Base-by-base conservation (phyloP, 2,329 filamentous ascomycete species). In the Apiospora phragmitis region DNA sequence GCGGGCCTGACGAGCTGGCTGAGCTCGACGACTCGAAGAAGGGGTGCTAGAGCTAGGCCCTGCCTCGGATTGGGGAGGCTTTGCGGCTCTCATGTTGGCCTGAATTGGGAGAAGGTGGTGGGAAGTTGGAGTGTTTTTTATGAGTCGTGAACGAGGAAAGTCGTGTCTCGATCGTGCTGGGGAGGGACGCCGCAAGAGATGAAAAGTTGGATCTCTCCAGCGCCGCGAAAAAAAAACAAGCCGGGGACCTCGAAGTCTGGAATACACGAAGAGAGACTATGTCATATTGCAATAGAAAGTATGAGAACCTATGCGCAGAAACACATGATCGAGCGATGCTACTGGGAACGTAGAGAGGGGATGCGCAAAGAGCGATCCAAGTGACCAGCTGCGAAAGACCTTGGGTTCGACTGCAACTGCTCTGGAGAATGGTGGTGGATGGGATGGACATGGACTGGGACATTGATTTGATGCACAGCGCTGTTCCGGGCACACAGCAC, bases 1-100 rank as follows among this genome's bases (percentile, higher is more conserved):
- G 77, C 90, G 88, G 77, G 90, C 88, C 81, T 91, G 90, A 73
- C 90, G 89, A 76, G 89, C 84, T 66, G 90, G 90, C 77, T 92
- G 90, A 70, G 88, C 88, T 79, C 89, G 85, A 76, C 89, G 87
- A 81, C 84, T 85, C 72, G 88, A 86, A 72, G 82, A 77, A 59
- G 81, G 77, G 69, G 85, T 83, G 65, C 77, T 77, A 38, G 69
- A 42, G 49, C 68, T 65, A 68, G 78, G 74, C 43, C 76, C 77
- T 68, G 83, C 79, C 70, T 83, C 80, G 42, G 80, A 72, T 45
- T 80, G 78, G 65, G 83, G 77, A 35, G 83, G 81, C 76, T 88
- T 89, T 67, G 86, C 85, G 65, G 87, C 86, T 81, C 88, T 90
- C 88, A 90, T 90, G 49, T 76, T 81, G 73, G 43, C 4, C 26